Evolutionary conservation across 305 asterid species (phyloP).

Genomic region (Withania somnifera): DNA sequence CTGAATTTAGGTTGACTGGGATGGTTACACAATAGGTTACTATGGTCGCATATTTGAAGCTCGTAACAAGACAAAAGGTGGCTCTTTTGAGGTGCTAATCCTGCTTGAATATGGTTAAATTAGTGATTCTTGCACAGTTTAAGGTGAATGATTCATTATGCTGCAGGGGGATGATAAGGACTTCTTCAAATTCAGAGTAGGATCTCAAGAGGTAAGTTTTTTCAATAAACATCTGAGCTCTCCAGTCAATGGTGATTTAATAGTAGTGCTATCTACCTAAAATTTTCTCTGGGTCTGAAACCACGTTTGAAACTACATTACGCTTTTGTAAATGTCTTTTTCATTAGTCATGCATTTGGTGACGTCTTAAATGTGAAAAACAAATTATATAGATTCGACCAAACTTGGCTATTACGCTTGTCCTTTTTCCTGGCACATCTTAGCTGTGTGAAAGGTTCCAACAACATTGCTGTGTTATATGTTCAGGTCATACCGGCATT

Average conservation of each 20-base stretch:
- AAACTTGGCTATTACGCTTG: not conserved
- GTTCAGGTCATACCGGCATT: conserved; percentile 93
- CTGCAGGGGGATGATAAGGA: conserved; percentile 87
- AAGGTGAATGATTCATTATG: conserved; percentile 12
- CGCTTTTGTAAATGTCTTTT: not conserved
- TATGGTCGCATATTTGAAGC: conserved; percentile 99
- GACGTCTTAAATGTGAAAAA: too few relatives aligned
- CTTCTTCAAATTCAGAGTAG: conserved; percentile 82
- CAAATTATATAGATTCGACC: too few relatives aligned
- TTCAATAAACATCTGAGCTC: not conserved
- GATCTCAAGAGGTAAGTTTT: conserved; percentile 59
- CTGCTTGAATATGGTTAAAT: not conserved
- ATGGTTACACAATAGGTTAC: conserved; percentile 94
- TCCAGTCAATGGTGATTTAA: not conserved
- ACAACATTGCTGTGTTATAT: conserved; percentile 10
- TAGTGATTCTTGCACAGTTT: not conserved
- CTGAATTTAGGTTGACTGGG: conserved; percentile 82
- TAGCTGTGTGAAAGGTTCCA: conserved; percentile 4
- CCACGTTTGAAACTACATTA: not conserved
- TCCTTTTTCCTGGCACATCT: not conserved
- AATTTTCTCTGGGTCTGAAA: not conserved
- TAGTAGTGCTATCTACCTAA: not conserved
- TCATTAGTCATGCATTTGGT: not conserved
- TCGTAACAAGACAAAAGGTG: conserved; percentile 95
- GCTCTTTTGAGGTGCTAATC: conserved; percentile 75